A percentile compares a stretch with the other conserved stretches of the same genome.
These are phyloP conservation scores for Chenopodium berlandieri DNA, from an alignment of 148 eudicot species.

Conservation along the genomic window DNA sequence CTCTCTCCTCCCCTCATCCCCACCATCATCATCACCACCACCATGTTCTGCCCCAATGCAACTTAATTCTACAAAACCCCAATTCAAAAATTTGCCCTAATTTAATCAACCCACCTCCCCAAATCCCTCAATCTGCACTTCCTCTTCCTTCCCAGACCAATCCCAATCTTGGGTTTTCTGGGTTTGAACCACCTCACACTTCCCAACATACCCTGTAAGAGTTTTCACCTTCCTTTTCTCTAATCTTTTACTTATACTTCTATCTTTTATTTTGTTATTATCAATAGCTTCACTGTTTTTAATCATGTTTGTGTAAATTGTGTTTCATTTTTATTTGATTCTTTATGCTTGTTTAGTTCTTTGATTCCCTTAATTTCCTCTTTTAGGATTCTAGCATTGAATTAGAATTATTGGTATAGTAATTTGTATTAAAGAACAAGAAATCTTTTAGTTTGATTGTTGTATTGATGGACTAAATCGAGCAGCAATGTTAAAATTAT, in stretches of 20 bases:
- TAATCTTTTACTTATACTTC: background rate
- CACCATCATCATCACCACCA: conserved; percentile 28
- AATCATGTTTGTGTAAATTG: background rate
- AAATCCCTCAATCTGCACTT: conserved; percentile 19
- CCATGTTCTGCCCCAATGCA: conserved; percentile 24
- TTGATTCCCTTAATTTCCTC: background rate
- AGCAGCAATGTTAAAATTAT: too few relatives aligned
- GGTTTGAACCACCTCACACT: background rate
- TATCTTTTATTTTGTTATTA: background rate
- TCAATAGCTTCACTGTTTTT: too few relatives aligned
- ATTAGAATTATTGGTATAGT: background rate
- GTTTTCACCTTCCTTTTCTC: background rate
- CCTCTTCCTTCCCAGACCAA: conserved; percentile 10
- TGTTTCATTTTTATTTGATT: background rate
- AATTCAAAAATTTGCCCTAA: conserved; percentile 26
- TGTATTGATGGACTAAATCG: too few relatives aligned
- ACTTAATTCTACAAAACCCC: background rate
- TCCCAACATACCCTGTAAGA: conserved; percentile 28
- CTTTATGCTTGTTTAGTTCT: background rate
- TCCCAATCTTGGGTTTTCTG: background rate
- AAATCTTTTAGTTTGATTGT: background rate
- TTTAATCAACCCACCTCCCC: conserved; percentile 23
- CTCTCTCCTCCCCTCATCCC: conserved; percentile 1
- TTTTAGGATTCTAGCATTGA: background rate
- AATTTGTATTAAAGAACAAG: background rate